Evolutionary conservation across 2,329 filamentous ascomycete genomes (phyloP), one percentile per base, ranked within the genome.

Genomic region (Epichloe brachyelytri): DNA sequence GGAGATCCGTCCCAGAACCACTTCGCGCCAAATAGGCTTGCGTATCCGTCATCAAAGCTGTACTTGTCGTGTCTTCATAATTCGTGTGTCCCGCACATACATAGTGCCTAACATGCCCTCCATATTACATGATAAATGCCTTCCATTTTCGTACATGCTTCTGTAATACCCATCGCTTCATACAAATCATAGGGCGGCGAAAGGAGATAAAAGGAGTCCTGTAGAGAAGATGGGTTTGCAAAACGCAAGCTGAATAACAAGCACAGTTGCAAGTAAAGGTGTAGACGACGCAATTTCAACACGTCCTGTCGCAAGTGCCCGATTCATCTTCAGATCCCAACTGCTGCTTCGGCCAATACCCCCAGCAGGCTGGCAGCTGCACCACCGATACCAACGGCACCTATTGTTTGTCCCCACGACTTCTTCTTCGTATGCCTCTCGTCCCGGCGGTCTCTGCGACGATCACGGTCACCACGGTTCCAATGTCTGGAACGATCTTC

Each of bases 301-400:
- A 43, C 41, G 15, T 33, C 15, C 22, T 33, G 20, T 44, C 41
- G 41, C 26, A 26, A 12, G 8, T 4, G 7, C 22, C 11, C 17
- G 7, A 14, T 6, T 30, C n/a, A 33, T 26, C 14, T 12, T 56
- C 53, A 64, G 33, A 65, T 56, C 5, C 57, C 63, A 10, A 61
- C 62, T 4, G 77, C 78, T 26, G 78, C 79, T 60, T 83, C 78
- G 4, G 75, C 73, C 34, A 83, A 63, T 1, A 82, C 77, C 50
- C 74, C 75, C 44, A 82, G 58, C 54, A 83, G 62, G 49, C 77
- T 80, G 3, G 74, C 78, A 0, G 80, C 79, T 0, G 78, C 79
- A 10, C 79, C 77, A 4, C 79, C 79, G 33, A 83, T 76, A 1
- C 79, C 75, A 5, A 78, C 79, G 0, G 76, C 77, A 2, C 74